Conservation (phyloP, 1,139 yeast genomes). For the Trichomonascaceae sp. region DNA sequence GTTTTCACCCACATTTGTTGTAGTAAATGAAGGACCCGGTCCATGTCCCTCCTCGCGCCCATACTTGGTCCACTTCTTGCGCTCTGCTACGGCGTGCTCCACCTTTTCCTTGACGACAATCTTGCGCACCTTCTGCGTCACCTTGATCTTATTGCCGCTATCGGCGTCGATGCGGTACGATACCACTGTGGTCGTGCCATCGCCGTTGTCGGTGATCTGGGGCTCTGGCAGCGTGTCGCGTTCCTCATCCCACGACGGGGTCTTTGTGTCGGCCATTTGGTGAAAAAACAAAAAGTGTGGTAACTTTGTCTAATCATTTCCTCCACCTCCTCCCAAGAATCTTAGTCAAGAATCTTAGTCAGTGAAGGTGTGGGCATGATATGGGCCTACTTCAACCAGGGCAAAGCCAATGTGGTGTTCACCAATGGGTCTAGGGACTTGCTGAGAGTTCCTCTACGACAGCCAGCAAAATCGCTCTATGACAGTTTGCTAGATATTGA, state of each 20-base stretch:
- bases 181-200: constrained; percentile 82
- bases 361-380: too few species aligned
- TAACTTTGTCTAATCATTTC: too few species aligned
- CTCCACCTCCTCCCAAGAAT: too few species aligned
- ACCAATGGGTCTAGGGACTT: too few species aligned
- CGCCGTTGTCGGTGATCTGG: constrained; percentile 61
- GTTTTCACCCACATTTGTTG: constrained; percentile 78
- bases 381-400: too few species aligned
- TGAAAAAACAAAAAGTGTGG: too few species aligned
- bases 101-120: constrained; percentile 70
- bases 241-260: constrained; percentile 13
- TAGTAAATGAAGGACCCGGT: constrained; percentile 80
- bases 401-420: neutral
- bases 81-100: constrained; percentile 32
- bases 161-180: constrained; percentile 56
- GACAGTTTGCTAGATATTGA: too few species aligned
- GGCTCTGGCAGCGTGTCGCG: constrained; percentile 28
- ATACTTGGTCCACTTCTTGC: constrained; percentile 43
- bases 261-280: constrained; percentile 7
- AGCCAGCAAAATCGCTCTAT: too few species aligned
- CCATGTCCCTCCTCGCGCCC: constrained; percentile 70
- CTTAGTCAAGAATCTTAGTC: too few species aligned
- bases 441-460: too few species aligned
- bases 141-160: constrained; percentile 73
- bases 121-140: constrained; percentile 75